Evolutionary conservation across 2,329 filamentous ascomycete genomes (phyloP), one percentile per base, ranked within the genome.

Genomic region (Stemphylium beticola): DNA sequence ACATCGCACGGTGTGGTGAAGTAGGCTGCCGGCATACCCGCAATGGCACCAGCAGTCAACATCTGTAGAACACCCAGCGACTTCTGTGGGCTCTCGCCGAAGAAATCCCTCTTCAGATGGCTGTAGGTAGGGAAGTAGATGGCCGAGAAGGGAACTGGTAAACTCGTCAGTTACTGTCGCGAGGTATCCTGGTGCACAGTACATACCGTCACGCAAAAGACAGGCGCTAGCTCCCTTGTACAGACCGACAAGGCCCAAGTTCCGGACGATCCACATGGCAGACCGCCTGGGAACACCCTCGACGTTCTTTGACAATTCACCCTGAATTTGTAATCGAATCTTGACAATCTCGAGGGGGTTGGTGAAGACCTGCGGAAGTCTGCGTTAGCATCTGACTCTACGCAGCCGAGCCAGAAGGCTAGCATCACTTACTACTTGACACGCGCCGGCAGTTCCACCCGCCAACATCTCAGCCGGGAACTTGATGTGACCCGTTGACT

Each of bases 341-440:
- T 99, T 99, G 81, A 99, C 95, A 72, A 99, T 99, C 77, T 99
- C 95, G 15, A 99, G 87, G 22, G 95, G 95, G 77, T 98, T 99
- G 65, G 92, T 97, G 79, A 98, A 98, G 67, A 97, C 87, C 91
- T 93, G 46, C 22, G 39, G 7, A 15, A 38, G 6, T 6, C 17
- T 14, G 50, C 22, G 51, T 67, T 58, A 68, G 55, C 51, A 10
- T 48, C 9, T 4, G n/a, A 32, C 24, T n/a, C 22, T 10, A 29
- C 6, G 2, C 9, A 40, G 14, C 22, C 20, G 37, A 20, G 29
- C 37, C 17, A 38, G 20, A 36, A 33, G 8, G 14, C 14, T 11
- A 31, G n/a, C 3, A 31, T 12, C 34, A 63, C 89, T 82, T 84
- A 96, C 92, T 66, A 99, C 95, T 88, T 99, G 95, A 79, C 93